Evolutionary conservation across 768 basidiomycete genomes (phyloP), one percentile per base, ranked within the genome.

Genomic region (Suillus weaverae): DNA sequence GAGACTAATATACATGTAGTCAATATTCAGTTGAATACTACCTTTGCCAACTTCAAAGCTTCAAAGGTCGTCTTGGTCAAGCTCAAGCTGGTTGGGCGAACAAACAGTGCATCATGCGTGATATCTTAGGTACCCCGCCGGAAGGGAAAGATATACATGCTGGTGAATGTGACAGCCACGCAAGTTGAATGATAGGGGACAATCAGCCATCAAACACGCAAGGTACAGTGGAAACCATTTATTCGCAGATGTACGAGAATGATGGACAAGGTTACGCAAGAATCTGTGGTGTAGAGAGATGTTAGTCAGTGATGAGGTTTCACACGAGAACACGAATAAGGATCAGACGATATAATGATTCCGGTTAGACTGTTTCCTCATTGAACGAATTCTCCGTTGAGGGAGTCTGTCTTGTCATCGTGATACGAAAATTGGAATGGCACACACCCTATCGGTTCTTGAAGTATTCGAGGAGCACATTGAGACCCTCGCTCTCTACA

Each of bases 401-500:
- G 92, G 92, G 92, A 94, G 92, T 93, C 92, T 91, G 87, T 82
- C 77, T 86, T 87, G 85, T 92, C 92, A 94, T 94, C 92, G 64
- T 73, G 60, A 70, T 61, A 53, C 39, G 50, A 33, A 68, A 63
- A 38, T 38, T 43, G 36, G 7, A 39, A 64, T 26, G n/a, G 18
- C 20, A 77, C 80, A 72, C 73, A 78, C 78, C 71, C 88, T 84
- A 90, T 67, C 94, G 92, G 85, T 89, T 93, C 84, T 95, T 96
- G 90, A 97, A 97, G 88, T 97, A 95, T 75, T 95, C 92, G 70
- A 94, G 81, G 75, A 95, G 87, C 74, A 97, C 95, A 77, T 96
- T 90, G 70, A 97, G 86, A 63, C 95, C 97, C 84, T 97, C 94
- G 73, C 89, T 90, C 84, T 99, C 97, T 63, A 86, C 85, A 73